phyloP scores from a whole-genome alignment of 306 rosid species.

The Astragalus glycyphyllos region DNA sequence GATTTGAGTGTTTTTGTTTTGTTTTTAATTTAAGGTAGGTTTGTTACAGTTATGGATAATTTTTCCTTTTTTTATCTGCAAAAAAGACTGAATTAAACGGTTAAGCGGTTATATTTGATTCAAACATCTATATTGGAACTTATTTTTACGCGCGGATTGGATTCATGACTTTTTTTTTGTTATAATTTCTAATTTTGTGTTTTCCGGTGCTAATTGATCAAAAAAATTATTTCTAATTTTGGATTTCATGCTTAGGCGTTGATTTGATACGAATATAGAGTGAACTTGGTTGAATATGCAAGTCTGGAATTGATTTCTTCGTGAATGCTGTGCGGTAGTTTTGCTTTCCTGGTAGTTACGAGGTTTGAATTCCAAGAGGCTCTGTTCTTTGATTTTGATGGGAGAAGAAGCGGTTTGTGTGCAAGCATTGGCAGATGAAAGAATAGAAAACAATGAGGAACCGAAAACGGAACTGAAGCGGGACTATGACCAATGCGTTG shows the following conservation, averaged over 20 bases:
- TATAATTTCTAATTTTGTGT: constrained; percentile 11
- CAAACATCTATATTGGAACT: constrained; percentile 6
- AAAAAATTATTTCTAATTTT: constrained; percentile 20
- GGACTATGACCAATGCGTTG: constrained; percentile 57
- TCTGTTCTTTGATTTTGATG: constrained; percentile 71
- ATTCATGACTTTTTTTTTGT: not conserved
- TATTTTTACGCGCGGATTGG: constrained; percentile 22
- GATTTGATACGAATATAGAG: constrained; percentile 30
- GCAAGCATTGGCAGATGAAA: constrained; percentile 53
- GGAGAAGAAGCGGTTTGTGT: constrained; percentile 71
- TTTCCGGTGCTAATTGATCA: constrained; percentile 14
- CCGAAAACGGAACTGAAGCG: constrained; percentile 69
- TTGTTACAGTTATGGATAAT: constrained; percentile 19
- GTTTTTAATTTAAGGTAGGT: constrained; percentile 41
- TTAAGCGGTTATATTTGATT: constrained; percentile 36
- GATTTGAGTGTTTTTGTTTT: constrained; percentile 35
- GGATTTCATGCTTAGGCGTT: constrained; percentile 30
- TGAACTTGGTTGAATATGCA: constrained; percentile 31
- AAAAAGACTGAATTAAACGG: constrained; percentile 35
- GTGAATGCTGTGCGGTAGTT: constrained; percentile 60
- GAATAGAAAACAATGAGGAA: constrained; percentile 49
- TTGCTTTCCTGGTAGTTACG: constrained; percentile 39
- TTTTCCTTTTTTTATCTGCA: not conserved
- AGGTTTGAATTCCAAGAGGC: constrained; percentile 38
- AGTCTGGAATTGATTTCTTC: constrained; percentile 14